Evolutionary conservation across 2,329 filamentous ascomycete species (phyloP).

Genomic region (Sphaerulina vaccinii): DNA sequence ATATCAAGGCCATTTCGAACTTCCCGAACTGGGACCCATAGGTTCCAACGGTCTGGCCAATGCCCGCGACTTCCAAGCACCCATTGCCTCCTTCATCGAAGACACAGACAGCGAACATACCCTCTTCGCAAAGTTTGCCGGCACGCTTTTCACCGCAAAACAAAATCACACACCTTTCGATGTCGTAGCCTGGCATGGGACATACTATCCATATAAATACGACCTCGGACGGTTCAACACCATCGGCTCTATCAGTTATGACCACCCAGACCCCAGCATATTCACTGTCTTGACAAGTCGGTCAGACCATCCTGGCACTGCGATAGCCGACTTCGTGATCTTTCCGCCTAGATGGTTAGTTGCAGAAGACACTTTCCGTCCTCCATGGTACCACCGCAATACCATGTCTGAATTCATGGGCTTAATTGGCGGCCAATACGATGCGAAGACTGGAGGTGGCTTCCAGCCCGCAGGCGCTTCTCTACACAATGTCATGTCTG

Average conservation of each 20-base stretch:
- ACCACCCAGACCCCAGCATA: slow-evolving; percentile 67
- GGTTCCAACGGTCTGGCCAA: slow-evolving; percentile 67
- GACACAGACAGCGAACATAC: slow-evolving; percentile 56
- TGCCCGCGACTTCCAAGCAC: slow-evolving; percentile 63
- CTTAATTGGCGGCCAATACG: slow-evolving; percentile 58
- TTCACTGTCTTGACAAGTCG: slow-evolving; percentile 66
- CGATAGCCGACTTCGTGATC: slow-evolving; percentile 68
- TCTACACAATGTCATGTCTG: slow-evolving; percentile 47
- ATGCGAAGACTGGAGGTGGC: slow-evolving; percentile 56
- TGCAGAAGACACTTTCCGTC: slow-evolving; percentile 67
- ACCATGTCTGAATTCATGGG: slow-evolving; percentile 67
- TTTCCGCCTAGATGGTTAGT: slow-evolving; percentile 72
- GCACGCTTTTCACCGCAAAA: slow-evolving; percentile 58
- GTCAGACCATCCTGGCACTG: slow-evolving; percentile 54
- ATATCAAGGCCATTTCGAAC: slow-evolving; percentile 62
- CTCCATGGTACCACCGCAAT: slow-evolving; percentile 71
- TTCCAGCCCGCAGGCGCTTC: slow-evolving; percentile 61
- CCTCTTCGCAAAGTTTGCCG: slow-evolving; percentile 62
- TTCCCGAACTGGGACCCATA: slow-evolving; percentile 66
- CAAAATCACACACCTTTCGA: slow-evolving; percentile 69
- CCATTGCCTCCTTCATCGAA: slow-evolving; percentile 58
- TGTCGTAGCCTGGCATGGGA: slow-evolving; percentile 71
- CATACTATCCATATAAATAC: slow-evolving; percentile 62
- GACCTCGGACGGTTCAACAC: slow-evolving; percentile 59
- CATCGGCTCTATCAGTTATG: slow-evolving; percentile 57